Base-by-base conservation (phyloP, 2,329 filamentous ascomycete species). In the Fusarium praegraminearum region DNA sequence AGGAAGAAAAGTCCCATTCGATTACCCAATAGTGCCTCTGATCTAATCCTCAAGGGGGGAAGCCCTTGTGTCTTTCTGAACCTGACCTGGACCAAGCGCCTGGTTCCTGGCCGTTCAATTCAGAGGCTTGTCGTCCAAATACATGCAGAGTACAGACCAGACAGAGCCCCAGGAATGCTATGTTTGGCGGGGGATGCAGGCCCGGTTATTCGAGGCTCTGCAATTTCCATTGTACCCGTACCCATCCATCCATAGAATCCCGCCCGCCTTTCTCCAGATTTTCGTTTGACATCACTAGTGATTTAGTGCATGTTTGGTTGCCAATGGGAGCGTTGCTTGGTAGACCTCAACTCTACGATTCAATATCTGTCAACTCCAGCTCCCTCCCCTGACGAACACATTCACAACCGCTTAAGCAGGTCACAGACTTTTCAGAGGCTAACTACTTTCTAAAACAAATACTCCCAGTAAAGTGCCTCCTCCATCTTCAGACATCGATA, bases 151-250 rank as follows among this genome's bases (percentile, higher is more conserved):
- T 16, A 36, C 35, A 36, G 35, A 11, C 35, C 9, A 38, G 24
- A 47, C 32, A 40, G 36, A 49, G 57, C 57, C 50, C 57, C 57
- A 57, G 50, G 47, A 67, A 35, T 63, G 47, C n/a, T 40, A 20
- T 65, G 52, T 45, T 45, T 56, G 54, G 71, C 71, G 71, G 71
- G 55, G 65, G 62, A 69, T 57, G 15, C 20, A 52, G 63, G 62
- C 59, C 73, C 77, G 77, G 75, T 76, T 78, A 78, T 77, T 79
- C 75, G 73, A 78, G 77, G 76, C 76, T 77, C 76, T 76, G 71
- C 64, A 65, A 62, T 69, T 73, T 64, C 60, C 22, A 28, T 15
- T 32, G 26, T 20, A 28, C 24, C 33, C 33, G 16, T 35, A 35
- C 13, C 33, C 16, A 40, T 20, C 43, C 43, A 26, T 62, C 52